Conservation (phyloP, 306 rosid species). For the Quercus alba region DNA sequence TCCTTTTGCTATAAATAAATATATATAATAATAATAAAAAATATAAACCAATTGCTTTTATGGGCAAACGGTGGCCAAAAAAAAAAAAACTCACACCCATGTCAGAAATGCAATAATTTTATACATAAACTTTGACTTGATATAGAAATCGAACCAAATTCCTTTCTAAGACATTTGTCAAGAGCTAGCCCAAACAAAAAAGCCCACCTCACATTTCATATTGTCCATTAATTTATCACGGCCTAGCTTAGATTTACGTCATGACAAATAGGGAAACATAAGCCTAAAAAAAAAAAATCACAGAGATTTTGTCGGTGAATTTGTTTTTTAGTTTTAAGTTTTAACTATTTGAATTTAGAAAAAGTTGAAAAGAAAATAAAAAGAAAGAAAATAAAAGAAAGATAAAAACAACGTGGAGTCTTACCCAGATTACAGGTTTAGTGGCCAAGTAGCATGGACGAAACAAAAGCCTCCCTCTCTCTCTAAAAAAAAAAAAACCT, state of each 20-base stretch:
- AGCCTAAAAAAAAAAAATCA: background rate
- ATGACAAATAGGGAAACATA: conserved; percentile 11
- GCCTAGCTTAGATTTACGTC: conserved; percentile 1
- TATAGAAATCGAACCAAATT: no score
- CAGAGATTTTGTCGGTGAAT: conserved; percentile 58
- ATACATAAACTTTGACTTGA: no score
- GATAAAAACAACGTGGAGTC: conserved; percentile 62
- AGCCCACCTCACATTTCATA: no score
- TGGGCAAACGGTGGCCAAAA: no score
- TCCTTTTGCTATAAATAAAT: no score
- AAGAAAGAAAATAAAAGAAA: conserved; percentile 26
- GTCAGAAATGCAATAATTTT: no score
- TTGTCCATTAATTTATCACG: background rate
- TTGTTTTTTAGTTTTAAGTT: background rate
- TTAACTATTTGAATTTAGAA: conserved; percentile 1
- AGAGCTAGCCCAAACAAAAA: no score
- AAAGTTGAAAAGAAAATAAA: conserved; percentile 25
- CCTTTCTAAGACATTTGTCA: no score
- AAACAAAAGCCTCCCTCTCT: background rate
- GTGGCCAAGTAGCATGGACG: conserved; percentile 50
- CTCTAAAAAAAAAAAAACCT: conserved; percentile 12
- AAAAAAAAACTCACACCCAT: no score
- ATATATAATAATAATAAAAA: no score
- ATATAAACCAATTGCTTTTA: no score
- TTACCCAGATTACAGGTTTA: conserved; percentile 54